These are phyloP conservation scores for Sungouiozyma intestinalis DNA, from an alignment of 805 yeast species.

Conservation along the genomic window DNA sequence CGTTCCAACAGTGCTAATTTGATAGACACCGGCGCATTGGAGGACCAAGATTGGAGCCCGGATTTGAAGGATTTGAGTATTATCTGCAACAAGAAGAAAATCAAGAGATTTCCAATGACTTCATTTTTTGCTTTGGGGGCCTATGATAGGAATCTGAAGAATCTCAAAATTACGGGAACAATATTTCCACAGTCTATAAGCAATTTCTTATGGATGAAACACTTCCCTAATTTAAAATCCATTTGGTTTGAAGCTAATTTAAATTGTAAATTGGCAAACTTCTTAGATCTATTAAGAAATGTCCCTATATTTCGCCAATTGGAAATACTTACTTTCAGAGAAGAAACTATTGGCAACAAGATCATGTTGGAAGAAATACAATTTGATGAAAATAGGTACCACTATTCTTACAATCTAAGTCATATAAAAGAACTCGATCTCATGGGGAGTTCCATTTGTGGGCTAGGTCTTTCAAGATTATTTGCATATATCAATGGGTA, in stretches of 20 bases:
- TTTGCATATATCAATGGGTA: conserved; percentile 7
- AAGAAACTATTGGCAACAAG: conserved; percentile 8
- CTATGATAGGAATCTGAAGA: conserved; percentile 6
- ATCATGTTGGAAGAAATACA: conserved; percentile 11
- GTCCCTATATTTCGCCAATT: conserved; percentile 12
- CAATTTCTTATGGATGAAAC: conserved; percentile 16
- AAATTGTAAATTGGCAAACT: conserved; percentile 10
- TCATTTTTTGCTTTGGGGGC: conserved; percentile 6
- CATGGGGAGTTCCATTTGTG: conserved; percentile 25
- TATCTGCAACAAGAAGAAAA: conserved; percentile 15
- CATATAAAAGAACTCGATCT: conserved; percentile 15
- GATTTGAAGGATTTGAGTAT: conserved; percentile 14
- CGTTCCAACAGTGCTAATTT: background rate
- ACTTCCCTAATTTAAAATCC: conserved; percentile 14
- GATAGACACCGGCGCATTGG: conserved; percentile 2
- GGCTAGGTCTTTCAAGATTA: conserved; percentile 14
- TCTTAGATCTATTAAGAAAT: conserved; percentile 11
- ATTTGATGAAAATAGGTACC: background rate
- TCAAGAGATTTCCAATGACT: conserved; percentile 12
- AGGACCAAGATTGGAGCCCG: conserved; percentile 9
- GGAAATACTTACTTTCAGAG: conserved; percentile 22
- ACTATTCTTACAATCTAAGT: conserved; percentile 11
- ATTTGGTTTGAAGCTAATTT: conserved; percentile 26
- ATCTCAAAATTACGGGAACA: conserved; percentile 16
- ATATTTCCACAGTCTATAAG: conserved; percentile 5